Base-by-base conservation (phyloP, 805 yeast species). In the Candida mattraensis region DNA sequence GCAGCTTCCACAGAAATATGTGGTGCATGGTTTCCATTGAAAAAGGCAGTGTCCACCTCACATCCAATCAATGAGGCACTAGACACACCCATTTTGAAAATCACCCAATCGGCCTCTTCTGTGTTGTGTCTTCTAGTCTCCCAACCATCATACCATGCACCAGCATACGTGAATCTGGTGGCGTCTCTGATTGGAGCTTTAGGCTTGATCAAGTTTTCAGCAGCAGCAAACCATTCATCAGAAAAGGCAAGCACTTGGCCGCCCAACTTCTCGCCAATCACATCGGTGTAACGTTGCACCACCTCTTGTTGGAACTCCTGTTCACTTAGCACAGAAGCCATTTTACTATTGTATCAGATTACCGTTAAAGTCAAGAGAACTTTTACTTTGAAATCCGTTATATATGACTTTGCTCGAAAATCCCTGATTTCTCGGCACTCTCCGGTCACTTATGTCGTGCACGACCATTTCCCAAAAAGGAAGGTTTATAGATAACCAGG, bases 71-170 rank as follows among this genome's bases (percentile, higher is more conserved):
- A 60, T 30, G 70, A 70, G 1, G 97, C 96, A 18, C 83, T 71
- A 2, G 85, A 67, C 14, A 89, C 97, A 13, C 98, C 98, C 59
- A 87, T 69, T 56, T 77, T 74, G 59, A 89, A 64, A 18, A 86
- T 68, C 13, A 86, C 96, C 87, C 93, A 91, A 57, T 91, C 99
- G 26, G 84, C 83, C 37, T 78, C 87, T 37, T 70, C 85, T 1
- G 77, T 64, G 61, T 91, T 91, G 69, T 91, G 99, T 63, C 99
- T 75, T 58, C 97, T 74, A 9, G 98, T 91, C 63, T 91, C 98
- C 98, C 98, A 91, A 15, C 99, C 99, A 50, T 91, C 99, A 58
- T 87, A 91, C 96, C 97, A 91, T 4, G 96, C 96, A 33, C 98
- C 98, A 3, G 89, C 76, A 41, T 75, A 83, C 2, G 81, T 77